Evolutionary conservation across 2,329 filamentous ascomycete species (phyloP).

Genomic region (Epichloe sibirici): DNA sequence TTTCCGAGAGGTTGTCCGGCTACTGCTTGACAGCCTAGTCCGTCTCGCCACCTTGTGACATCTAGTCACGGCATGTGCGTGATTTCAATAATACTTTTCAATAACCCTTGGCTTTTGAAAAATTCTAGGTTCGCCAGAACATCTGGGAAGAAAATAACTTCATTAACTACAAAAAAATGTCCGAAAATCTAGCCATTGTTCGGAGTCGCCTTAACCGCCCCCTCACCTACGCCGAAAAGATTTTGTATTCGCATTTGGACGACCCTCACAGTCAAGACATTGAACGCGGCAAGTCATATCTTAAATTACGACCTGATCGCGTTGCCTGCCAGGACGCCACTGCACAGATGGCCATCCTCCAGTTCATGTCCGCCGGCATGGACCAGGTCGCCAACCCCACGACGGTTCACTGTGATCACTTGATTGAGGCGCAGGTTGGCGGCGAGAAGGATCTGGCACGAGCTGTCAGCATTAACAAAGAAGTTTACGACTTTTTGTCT

Average conservation of each 20-base stretch:
- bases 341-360: slow-evolving; percentile 97
- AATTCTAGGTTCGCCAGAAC: slow-evolving; percentile 68
- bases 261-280: slow-evolving; percentile 94
- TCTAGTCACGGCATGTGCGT: not conserved
- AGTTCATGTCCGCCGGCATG: slow-evolving; percentile 99
- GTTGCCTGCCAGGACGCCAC: slow-evolving; percentile 99
- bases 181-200: slow-evolving; percentile 88
- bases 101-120: not conserved
- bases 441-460: slow-evolving; percentile 87
- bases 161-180: slow-evolving; percentile 99
- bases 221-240: slow-evolving; percentile 94
- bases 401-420: slow-evolving; percentile 97
- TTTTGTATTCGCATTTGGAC: slow-evolving; percentile 96
- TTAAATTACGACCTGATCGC: slow-evolving; percentile 92
- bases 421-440: slow-evolving; percentile 95
- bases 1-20: not conserved
- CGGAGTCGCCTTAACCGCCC: slow-evolving; percentile 82
- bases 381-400: slow-evolving; percentile 85
- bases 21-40: not conserved
- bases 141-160: slow-evolving; percentile 93
- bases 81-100: not conserved
- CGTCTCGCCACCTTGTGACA: not conserved
- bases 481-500: slow-evolving; percentile 96
- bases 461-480: slow-evolving; percentile 91
- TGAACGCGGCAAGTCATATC: slow-evolving; percentile 87